phyloP scores from a whole-genome alignment of 23 red algal genomes.

The Pyropia yezoensis region DNA sequence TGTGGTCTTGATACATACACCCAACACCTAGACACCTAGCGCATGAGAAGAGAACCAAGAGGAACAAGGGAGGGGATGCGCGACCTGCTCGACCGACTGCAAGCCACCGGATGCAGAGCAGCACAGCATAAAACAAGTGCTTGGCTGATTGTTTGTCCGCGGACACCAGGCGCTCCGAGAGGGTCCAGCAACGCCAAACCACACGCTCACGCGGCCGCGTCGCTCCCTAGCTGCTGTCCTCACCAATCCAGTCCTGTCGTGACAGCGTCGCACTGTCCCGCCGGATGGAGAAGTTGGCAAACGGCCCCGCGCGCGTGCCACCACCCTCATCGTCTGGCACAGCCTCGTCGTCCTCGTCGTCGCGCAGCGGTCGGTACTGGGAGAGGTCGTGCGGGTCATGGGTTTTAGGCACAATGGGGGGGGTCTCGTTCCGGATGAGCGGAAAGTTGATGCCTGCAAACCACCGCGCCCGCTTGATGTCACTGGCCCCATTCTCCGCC shows the following conservation, averaged over 20 bases:
- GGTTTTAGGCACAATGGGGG: slow-evolving; percentile 62
- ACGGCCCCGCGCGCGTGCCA: slow-evolving; percentile 42
- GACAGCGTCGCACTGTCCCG: slow-evolving; percentile 3
- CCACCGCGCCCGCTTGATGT: slow-evolving; percentile 87
- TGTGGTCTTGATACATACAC: too few species aligned
- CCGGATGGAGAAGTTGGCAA: slow-evolving; percentile 63
- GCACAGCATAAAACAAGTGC: too few species aligned
- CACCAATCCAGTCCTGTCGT: not conserved
- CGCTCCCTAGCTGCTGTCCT: not conserved
- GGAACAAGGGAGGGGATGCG: too few species aligned
- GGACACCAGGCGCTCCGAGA: too few species aligned
- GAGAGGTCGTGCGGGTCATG: slow-evolving; percentile 60
- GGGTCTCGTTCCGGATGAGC: slow-evolving; percentile 69
- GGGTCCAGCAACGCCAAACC: too few species aligned
- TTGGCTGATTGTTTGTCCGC: too few species aligned
- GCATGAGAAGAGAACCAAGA: too few species aligned
- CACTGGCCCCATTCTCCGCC: slow-evolving; percentile 70
- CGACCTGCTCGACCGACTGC: too few species aligned
- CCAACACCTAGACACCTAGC: too few species aligned
- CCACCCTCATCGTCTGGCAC: not conserved
- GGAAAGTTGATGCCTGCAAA: slow-evolving; percentile 87
- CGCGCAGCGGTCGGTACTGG: slow-evolving; percentile 43
- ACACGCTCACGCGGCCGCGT: too few species aligned
- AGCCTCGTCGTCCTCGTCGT: slow-evolving; percentile 26
- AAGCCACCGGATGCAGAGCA: too few species aligned